Evolutionary conservation across 2,329 filamentous ascomycete genomes (phyloP).

Genomic region (Elsinoe ampelina): DNA sequence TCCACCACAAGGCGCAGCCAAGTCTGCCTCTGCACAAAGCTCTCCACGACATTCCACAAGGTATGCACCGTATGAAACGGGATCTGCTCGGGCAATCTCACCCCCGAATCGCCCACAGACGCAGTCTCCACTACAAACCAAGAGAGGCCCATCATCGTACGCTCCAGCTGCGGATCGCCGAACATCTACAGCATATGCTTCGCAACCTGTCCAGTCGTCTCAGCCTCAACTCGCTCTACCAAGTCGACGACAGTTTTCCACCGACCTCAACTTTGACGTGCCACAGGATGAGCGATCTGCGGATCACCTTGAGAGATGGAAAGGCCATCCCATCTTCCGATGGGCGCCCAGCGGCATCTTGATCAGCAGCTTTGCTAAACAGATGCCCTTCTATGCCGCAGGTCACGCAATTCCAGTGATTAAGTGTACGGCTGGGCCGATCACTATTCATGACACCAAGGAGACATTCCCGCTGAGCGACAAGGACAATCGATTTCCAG

Average conservation of each 20-base stretch:
- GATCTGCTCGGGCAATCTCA: slow-evolving; percentile 16
- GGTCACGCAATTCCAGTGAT: slow-evolving; percentile 66
- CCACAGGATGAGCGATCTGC: slow-evolving; percentile 48
- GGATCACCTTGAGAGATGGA: slow-evolving; percentile 83
- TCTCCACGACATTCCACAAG: neutral
- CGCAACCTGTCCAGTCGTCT: slow-evolving; percentile 30
- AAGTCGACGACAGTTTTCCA: slow-evolving; percentile 36
- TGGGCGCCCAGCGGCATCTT: slow-evolving; percentile 83
- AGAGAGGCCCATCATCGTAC: slow-evolving; percentile 39
- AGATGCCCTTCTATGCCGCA: slow-evolving; percentile 75
- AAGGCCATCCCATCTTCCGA: slow-evolving; percentile 72
- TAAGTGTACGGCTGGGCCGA: slow-evolving; percentile 70
- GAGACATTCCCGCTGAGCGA: slow-evolving; percentile 64
- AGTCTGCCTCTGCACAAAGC: slow-evolving; percentile 7
- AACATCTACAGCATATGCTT: slow-evolving; percentile 36
- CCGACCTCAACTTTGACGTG: slow-evolving; percentile 46
- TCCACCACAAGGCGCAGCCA: slow-evolving; percentile 6
- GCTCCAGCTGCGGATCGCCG: slow-evolving; percentile 41
- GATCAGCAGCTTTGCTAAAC: slow-evolving; percentile 78
- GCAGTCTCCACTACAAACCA: slow-evolving; percentile 49
- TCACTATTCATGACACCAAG: slow-evolving; percentile 67
- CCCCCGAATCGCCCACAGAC: slow-evolving; percentile 46
- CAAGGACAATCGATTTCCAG: slow-evolving; percentile 71
- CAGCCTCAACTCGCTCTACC: slow-evolving; percentile 26
- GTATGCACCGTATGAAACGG: slow-evolving; percentile 3